These are phyloP conservation scores for Thielaviopsis euricoi DNA, from an alignment of 2,329 filamentous ascomycete species.

Conservation along the genomic window DNA sequence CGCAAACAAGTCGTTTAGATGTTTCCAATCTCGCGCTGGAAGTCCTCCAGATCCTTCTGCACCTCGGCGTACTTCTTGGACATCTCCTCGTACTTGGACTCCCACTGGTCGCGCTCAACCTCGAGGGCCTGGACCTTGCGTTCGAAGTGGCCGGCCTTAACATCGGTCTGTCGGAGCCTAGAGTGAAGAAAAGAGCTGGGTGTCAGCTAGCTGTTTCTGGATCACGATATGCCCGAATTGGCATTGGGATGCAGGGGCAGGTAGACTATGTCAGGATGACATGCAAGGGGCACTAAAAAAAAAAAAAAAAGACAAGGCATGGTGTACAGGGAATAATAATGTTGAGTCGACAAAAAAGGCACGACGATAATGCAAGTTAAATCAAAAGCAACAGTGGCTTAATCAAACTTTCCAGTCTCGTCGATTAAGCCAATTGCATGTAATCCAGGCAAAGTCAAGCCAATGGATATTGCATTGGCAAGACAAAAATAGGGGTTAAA, in stretches of 20 bases:
- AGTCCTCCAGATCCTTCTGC: constrained; percentile 82
- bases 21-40: constrained; percentile 83
- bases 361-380: neutral
- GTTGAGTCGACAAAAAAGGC: neutral
- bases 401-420: neutral
- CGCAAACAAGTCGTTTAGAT: constrained; percentile 42
- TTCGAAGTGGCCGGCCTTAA: constrained; percentile 98
- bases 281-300: neutral
- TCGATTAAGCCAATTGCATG: neutral
- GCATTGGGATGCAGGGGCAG: constrained; percentile 1
- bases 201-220: neutral
- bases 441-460: neutral
- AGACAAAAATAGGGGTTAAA: neutral
- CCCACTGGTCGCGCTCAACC: constrained; percentile 81
- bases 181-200: neutral
- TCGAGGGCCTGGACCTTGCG: constrained; percentile 97
- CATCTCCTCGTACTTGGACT: constrained; percentile 97
- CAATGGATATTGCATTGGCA: neutral
- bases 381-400: neutral
- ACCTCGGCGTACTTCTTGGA: constrained; percentile 67
- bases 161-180: constrained; percentile 95
- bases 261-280: neutral
- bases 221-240: neutral
- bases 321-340: neutral
- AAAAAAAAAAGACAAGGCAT: neutral